Percentiles rank a stretch among this genome's conserved stretches.
Conservation (phyloP, 768 basidiomycete species). For the Lactifluus echinatus region DNA sequence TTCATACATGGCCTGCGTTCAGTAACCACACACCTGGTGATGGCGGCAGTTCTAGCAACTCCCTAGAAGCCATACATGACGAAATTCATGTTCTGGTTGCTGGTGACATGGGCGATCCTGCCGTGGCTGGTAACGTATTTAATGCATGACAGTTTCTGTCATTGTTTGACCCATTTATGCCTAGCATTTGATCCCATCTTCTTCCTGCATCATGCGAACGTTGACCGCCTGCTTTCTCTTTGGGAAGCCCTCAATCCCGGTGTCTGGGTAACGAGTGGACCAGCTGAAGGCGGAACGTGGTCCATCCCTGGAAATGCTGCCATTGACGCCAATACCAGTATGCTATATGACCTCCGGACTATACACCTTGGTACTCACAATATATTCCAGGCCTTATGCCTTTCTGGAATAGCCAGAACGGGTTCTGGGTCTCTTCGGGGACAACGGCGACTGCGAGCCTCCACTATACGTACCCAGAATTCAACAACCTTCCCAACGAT, state of each 20-base stretch:
- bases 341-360: not conserved
- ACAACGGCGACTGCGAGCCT: conserved; percentile 27
- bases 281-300: conserved; percentile 15
- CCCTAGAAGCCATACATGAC: conserved; percentile 44
- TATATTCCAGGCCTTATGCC: conserved; percentile 34
- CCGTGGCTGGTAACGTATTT: conserved; percentile 31
- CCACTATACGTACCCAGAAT: conserved; percentile 45
- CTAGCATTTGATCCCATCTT: conserved; percentile 46
- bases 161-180: conserved; percentile 21
- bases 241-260: conserved; percentile 40
- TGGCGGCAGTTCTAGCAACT: conserved; percentile 35
- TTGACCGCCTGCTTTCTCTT: conserved; percentile 43
- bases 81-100: conserved; percentile 29
- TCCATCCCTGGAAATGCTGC: conserved; percentile 1
- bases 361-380: not conserved
- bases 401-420: conserved; percentile 34
- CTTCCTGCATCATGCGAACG: conserved; percentile 45
- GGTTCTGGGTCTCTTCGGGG: conserved; percentile 34
- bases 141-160: not conserved
- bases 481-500: conserved; percentile 32
- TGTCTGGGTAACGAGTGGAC: conserved; percentile 31
- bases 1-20: conserved; percentile 36
- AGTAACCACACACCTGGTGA: conserved; percentile 37
- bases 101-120: conserved; percentile 22
- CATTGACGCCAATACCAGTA: conserved; percentile 11